Conservation (phyloP, 202 grass and related monocot genomes). For the Carex sylvatica region DNA sequence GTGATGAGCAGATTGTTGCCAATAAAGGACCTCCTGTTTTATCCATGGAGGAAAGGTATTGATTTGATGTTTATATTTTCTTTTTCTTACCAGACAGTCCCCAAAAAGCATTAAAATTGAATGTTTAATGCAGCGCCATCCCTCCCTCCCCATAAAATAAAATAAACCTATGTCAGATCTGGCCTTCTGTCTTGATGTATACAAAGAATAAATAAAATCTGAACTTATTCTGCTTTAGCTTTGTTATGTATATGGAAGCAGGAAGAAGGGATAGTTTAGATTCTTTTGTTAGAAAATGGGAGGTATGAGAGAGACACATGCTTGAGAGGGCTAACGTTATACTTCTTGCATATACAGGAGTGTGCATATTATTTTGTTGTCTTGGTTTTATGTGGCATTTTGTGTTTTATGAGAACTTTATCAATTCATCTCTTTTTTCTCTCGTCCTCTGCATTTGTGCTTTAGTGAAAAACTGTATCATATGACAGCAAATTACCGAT, state of each 20-base stretch:
- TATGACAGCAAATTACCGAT: not conserved
- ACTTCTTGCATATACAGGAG: not conserved
- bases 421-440: not conserved
- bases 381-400: not conserved
- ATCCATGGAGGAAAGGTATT: constrained; percentile 92
- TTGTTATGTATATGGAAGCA: not conserved
- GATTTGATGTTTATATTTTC: not conserved
- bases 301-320: not conserved
- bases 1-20: constrained; percentile 85
- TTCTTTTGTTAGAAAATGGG: not conserved
- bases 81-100: not conserved
- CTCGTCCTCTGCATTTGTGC: not conserved
- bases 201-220: not conserved
- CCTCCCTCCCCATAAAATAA: not conserved
- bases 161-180: not conserved
- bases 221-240: not conserved
- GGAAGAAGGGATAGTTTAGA: not conserved
- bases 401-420: not conserved
- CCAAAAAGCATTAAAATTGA: constrained; percentile 9
- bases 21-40: constrained; percentile 90
- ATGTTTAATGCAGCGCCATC: not conserved
- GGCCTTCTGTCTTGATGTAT: not conserved
- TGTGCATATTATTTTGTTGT: not conserved
- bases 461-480: not conserved
- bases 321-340: not conserved